phyloP scores from a whole-genome alignment of 2,329 filamentous ascomycete species.

The Clarireedia paspali region DNA sequence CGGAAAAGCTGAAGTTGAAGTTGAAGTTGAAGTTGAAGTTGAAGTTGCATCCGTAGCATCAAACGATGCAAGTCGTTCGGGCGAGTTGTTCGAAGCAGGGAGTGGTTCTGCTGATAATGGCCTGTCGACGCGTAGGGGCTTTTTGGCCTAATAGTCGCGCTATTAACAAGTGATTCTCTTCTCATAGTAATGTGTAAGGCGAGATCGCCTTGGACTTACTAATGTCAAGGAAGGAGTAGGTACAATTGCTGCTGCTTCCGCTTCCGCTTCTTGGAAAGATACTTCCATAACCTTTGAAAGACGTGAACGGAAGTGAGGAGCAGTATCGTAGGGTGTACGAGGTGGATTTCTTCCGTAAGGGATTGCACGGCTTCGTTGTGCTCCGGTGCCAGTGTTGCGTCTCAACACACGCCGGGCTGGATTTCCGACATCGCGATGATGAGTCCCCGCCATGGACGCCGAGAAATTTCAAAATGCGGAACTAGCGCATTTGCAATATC shows the following conservation, averaged over 20 bases:
- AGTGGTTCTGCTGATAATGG: background rate
- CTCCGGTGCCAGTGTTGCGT: background rate
- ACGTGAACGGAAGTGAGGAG: background rate
- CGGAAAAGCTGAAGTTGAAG: background rate
- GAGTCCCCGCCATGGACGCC: background rate
- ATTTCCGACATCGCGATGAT: background rate
- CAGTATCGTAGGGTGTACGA: background rate
- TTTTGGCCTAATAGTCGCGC: background rate
- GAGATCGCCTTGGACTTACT: background rate
- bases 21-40: background rate
- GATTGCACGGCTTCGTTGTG: background rate
- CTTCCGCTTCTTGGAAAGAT: background rate
- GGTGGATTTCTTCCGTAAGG: background rate
- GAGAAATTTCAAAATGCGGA: background rate
- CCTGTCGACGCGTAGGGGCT: background rate
- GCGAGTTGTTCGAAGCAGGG: background rate
- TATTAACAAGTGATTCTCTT: background rate
- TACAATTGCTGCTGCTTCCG: background rate
- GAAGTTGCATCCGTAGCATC: conserved; percentile 1
- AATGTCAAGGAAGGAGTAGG: background rate
- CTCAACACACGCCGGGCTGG: background rate
- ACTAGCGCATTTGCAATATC: background rate
- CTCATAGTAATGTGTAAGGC: background rate
- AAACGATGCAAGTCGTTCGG: background rate
- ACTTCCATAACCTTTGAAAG: conserved; percentile 5